Conservation (phyloP, 805 yeast genomes). For the Yamadazyma takamatsuzukensis region DNA sequence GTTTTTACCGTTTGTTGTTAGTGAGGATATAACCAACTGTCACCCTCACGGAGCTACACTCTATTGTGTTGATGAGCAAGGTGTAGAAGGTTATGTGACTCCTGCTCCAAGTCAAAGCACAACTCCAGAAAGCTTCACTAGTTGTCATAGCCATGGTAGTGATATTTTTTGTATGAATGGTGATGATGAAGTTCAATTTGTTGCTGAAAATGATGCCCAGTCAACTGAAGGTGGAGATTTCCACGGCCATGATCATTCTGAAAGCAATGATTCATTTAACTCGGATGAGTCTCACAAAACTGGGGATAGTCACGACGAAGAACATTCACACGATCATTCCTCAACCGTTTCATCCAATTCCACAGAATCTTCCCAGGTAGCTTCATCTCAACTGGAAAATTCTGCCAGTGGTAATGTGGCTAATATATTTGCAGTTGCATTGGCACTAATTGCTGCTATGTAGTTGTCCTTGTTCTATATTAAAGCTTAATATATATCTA, state of each 20-base stretch:
- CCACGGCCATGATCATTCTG: no score
- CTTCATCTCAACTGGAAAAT: background rate
- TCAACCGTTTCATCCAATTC: no score
- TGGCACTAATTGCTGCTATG: background rate
- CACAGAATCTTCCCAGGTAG: no score
- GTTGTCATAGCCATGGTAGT: constrained; percentile 18
- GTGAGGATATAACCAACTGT: constrained; percentile 15
- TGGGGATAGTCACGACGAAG: no score
- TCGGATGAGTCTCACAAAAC: no score
- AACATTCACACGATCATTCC: no score
- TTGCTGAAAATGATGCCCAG: no score
- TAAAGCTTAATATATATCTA: no score
- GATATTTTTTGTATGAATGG: constrained; percentile 17
- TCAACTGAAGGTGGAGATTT: no score
- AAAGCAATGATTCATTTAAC: no score
- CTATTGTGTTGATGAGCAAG: constrained; percentile 18
- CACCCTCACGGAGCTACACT: constrained; percentile 18
- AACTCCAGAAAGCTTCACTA: constrained; percentile 14
- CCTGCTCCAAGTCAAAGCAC: constrained; percentile 18
- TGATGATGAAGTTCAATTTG: constrained; percentile 17
- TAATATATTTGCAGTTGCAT: constrained; percentile 1
- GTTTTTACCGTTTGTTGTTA: no score
- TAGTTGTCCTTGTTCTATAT: no score
- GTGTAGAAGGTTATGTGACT: constrained; percentile 18
- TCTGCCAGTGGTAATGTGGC: background rate